A percentile compares a stretch with the other conserved stretches of the same genome.
Evolutionary conservation across 805 yeast species (phyloP).

Genomic region (Saccharomycopsis synnaedendra): DNA sequence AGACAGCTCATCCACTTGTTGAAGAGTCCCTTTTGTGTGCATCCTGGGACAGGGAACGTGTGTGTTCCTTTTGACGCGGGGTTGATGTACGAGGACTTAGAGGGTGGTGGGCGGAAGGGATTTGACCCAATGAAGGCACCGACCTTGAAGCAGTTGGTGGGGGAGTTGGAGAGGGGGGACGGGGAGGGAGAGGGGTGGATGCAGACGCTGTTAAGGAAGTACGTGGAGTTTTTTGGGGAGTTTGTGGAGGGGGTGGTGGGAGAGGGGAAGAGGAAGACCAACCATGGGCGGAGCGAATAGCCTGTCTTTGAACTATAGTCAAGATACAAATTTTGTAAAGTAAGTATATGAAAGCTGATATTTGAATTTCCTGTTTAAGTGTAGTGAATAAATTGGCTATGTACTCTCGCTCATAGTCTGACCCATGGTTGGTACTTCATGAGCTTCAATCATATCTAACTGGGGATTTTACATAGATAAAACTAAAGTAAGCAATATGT

Average conservation of each 20-base stretch:
- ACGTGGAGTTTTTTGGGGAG: conserved; percentile 50
- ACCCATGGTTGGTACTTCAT: too few species aligned
- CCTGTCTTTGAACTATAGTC: too few species aligned
- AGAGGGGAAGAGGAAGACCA: conserved; percentile 25
- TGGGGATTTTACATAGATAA: too few species aligned
- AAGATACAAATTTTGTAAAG: too few species aligned
- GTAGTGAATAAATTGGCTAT: too few species aligned
- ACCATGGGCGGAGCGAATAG: too few species aligned
- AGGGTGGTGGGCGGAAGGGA: conserved; percentile 27
- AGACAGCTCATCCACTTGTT: conserved; percentile 81
- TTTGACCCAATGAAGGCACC: conserved; percentile 81
- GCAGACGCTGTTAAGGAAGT: conserved; percentile 60
- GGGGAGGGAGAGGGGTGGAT: conserved; percentile 33
- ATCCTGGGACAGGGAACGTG: conserved; percentile 90
- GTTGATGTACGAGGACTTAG: conserved; percentile 11
- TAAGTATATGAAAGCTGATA: too few species aligned
- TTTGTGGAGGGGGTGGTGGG: conserved; percentile 48
- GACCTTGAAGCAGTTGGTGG: conserved; percentile 35
- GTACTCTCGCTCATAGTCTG: too few species aligned
- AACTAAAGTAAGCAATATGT: too few species aligned
- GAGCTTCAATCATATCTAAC: too few species aligned
- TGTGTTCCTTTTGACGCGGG: conserved; percentile 76
- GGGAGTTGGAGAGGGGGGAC: conserved; percentile 6
- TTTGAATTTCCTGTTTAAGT: too few species aligned
- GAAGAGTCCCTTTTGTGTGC: conserved; percentile 94